Evolutionary conservation across 768 basidiomycete genomes (phyloP), one percentile per base, ranked within the genome.

Genomic region (Chlorophyllum brunneum): DNA sequence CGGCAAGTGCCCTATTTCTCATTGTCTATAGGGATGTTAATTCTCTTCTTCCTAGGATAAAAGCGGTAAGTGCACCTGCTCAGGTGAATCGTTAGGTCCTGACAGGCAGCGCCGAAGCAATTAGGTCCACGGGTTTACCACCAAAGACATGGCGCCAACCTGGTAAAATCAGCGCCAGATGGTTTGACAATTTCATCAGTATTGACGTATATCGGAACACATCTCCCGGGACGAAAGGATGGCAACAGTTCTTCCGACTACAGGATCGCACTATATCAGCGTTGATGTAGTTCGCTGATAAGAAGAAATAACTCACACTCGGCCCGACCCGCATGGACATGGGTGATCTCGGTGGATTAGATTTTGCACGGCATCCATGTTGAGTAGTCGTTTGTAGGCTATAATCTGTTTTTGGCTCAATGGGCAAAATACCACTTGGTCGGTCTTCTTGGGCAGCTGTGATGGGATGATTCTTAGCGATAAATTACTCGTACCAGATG

Each of bases 401-500:
- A 66, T 62, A 24, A 83, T 78, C 67, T 97, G 95, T 30, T 69
- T 74, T 0, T 70, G 53, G 0, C 88, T 88, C 43, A 98, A 70
- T 13, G 93, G 95, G 61, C 95, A 99, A 61, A 98, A 95, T 4
- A 97, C 92, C 11, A 98, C 88, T 61, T 92, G 75, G 58, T 99
- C 95, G 0, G 78, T 78, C 72, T 99, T 99, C 55, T 76, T 75
- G 1, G 95, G 95, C 2, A 98, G 75, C 87, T 95, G 59, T 2
- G 33, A 11, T 40, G 56, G 24, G 10, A 26, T 31, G 40, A 44
- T 10, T 54, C 43, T 31, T 5, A 51, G 10, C 1, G 56, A 18
- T 20, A 20, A 20, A 40, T 20, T 4, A 20, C 16, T 10, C 13
- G 23, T 16, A 31, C 36, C 22, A 11, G 20, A 43, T 34, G 20